Percentiles rank a stretch among this genome's conserved stretches.
These are phyloP conservation scores for Centrapalus pauciflorus DNA, from an alignment of 129 eudicot species.

Conservation along the genomic window DNA sequence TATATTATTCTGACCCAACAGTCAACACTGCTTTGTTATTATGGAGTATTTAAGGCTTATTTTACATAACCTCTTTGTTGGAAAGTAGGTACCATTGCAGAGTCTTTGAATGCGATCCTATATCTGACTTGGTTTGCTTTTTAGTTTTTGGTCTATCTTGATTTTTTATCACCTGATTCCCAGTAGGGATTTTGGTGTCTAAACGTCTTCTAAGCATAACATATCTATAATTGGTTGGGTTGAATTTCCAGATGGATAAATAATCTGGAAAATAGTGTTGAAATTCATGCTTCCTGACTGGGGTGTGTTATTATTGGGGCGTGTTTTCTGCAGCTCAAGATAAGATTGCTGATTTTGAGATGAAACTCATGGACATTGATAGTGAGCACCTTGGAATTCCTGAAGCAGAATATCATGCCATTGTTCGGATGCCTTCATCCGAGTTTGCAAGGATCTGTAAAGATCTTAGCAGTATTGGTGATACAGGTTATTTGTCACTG, in stretches of 20 bases:
- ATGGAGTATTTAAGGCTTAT: too few relatives aligned
- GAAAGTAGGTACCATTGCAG: too few relatives aligned
- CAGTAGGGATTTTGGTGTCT: too few relatives aligned
- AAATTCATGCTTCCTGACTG: background rate
- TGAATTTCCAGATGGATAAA: background rate
- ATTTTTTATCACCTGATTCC: too few relatives aligned
- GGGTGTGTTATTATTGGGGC: background rate
- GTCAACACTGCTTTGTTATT: too few relatives aligned
- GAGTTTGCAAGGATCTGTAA: constrained; percentile 93
- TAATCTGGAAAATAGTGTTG: constrained; percentile 1
- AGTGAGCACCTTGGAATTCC: constrained; percentile 95
- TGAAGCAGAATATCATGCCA: constrained; percentile 90
- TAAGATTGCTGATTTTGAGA: constrained; percentile 88
- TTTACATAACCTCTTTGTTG: too few relatives aligned
- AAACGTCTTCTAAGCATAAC: background rate
- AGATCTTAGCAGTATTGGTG: constrained; percentile 95
- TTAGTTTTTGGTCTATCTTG: too few relatives aligned
- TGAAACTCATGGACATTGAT: constrained; percentile 97
- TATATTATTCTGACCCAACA: too few relatives aligned
- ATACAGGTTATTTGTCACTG: constrained; percentile 52
- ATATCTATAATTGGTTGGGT: too few relatives aligned
- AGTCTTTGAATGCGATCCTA: too few relatives aligned
- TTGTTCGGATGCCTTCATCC: constrained; percentile 84
- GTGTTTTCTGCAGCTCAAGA: constrained; percentile 65
- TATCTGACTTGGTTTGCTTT: too few relatives aligned